Percentiles rank a stretch among this genome's conserved stretches.
These are phyloP conservation scores for Gastrolobium villosum DNA, from an alignment of 306 rosid species.

Conservation along the genomic window DNA sequence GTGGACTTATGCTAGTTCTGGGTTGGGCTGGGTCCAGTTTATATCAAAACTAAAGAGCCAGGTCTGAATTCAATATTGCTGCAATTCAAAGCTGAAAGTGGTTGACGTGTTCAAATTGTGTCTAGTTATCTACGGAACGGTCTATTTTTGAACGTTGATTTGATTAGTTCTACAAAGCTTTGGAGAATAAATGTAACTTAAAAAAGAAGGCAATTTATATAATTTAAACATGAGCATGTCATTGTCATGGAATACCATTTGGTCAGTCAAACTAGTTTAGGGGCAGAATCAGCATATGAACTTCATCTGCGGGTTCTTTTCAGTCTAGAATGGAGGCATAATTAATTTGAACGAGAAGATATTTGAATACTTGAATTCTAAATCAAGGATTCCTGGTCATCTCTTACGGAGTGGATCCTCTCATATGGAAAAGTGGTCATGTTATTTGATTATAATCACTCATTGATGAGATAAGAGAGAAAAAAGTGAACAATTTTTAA, in stretches of 20 bases:
- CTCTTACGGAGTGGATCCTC: no score
- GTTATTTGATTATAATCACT: no score
- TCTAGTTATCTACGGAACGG: background rate
- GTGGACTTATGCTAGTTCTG: no score
- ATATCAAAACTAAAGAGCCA: no score
- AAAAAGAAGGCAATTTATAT: background rate
- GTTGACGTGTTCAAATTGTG: conserved; percentile 29
- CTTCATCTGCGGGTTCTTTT: background rate
- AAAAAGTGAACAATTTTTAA: no score
- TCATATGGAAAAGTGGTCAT: no score
- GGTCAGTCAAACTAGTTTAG: background rate
- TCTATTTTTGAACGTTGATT: conserved; percentile 21
- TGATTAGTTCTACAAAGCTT: background rate
- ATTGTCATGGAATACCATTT: background rate
- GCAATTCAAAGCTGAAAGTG: conserved; percentile 7
- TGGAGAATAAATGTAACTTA: background rate
- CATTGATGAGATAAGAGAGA: no score
- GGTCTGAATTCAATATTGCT: background rate
- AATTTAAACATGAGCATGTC: background rate
- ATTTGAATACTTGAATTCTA: background rate
- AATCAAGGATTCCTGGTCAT: background rate
- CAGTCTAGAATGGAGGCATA: conserved; percentile 1
- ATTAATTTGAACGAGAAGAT: background rate
- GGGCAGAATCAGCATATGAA: background rate
- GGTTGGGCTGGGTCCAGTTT: no score